Evolutionary conservation across 1,139 yeast species (phyloP), one percentile per base, ranked within the genome.

Genomic region (Zhuliangozyma parablackwelliae): DNA sequence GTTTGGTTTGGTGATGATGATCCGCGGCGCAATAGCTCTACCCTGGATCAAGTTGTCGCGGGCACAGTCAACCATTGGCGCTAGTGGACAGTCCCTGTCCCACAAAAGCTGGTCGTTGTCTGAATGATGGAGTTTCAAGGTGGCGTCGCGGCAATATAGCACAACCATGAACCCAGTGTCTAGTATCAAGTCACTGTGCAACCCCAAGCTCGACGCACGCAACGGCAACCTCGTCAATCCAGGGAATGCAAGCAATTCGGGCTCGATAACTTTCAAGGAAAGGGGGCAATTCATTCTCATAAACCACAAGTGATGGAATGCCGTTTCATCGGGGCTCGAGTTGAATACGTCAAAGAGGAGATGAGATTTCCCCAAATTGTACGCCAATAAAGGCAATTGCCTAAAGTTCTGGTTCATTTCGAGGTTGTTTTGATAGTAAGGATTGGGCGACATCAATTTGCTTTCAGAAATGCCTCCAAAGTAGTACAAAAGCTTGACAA

Each of bases 241-340:
- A 3, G 31, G 41, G 2, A 53, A 30, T 21, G 45, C 38, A 42
- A 53, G 59, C 10, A 66, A 41, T 10, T 38, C 38, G 0, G 75
- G 74, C 30, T 52, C 48, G 20, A 69, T 61, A 21, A 56, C 57
- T 8, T 37, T 41, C 8, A 50, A 32, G 2, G 69, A 54, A 7
- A 38, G 35, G 1, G 45, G 41, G 7, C 43, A 36, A 10, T 48
- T 44, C 31, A 56, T 41, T 31, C 42, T 51, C 39, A 52, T 38
- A 38, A 63, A 65, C 56, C 61, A 54, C 24, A 56, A 54, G 39
- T 67, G 72, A 43, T 63, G 53, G 41, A 43, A 59, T 2, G 73
- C 68, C 6, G 71, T 67, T 47, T 69, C 74, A 40, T 69, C 75
- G 0, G 75, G 75, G 38, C 69, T 63, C 7, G 69, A 61, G 44